Conservation (phyloP, 1,284 basidiomycete species). For the Austroboletus niveus region DNA sequence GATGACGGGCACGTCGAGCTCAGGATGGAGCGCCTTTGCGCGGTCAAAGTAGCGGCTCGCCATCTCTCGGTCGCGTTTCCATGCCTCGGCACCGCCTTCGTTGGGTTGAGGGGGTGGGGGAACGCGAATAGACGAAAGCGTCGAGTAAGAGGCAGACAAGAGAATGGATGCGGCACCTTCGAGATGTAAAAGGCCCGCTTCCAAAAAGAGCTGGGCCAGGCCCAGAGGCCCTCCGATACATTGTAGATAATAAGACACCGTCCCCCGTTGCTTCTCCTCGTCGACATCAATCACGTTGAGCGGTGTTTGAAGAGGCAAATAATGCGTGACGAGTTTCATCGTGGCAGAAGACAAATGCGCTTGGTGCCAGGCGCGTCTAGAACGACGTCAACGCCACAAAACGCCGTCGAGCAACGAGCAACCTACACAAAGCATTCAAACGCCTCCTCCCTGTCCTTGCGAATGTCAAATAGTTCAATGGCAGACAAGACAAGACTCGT, state of each 20-base stretch:
- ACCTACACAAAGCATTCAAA: conserved; percentile 79
- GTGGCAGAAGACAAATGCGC: conserved; percentile 69
- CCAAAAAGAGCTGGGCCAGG: conserved; percentile 69
- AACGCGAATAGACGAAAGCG: conserved; percentile 69
- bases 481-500: conserved; percentile 70
- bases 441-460: conserved; percentile 67
- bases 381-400: conserved; percentile 1
- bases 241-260: conserved; percentile 56
- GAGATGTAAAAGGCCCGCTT: conserved; percentile 71
- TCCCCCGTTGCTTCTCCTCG: conserved; percentile 46
- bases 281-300: conserved; percentile 34
- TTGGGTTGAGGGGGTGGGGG: conserved; percentile 46
- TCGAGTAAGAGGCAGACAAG: conserved; percentile 66
- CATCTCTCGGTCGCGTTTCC: conserved; percentile 66
- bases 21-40: conserved; percentile 55
- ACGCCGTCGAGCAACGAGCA: neutral
- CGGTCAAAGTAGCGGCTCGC: conserved; percentile 70
- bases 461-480: conserved; percentile 67
- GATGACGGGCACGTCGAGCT: conserved; percentile 64
- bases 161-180: conserved; percentile 69
- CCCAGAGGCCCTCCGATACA: conserved; percentile 61
- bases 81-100: conserved; percentile 59
- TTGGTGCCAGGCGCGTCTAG: conserved; percentile 78
- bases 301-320: conserved; percentile 54
- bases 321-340: conserved; percentile 70